A percentile compares a stretch with the other conserved stretches of the same genome.
These are phyloP conservation scores for Cadophora sp. DNA, from an alignment of 2,329 filamentous ascomycete species.

Conservation along the genomic window DNA sequence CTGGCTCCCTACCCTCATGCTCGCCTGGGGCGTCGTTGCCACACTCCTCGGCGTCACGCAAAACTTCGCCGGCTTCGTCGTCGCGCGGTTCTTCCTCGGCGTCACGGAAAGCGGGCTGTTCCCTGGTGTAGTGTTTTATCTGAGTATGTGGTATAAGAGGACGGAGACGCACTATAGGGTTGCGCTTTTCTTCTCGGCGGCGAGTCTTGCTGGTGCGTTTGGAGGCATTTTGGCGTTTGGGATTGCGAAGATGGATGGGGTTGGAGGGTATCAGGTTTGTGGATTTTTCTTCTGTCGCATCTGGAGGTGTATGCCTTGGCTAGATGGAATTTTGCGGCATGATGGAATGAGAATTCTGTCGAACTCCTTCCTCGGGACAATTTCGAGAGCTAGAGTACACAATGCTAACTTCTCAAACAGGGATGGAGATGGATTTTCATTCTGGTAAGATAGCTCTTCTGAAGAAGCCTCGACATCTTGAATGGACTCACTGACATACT, in stretches of 20 bases:
- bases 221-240: slow-evolving; percentile 53
- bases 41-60: slow-evolving; percentile 58
- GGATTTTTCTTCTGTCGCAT: background rate
- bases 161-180: slow-evolving; percentile 8
- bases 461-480: background rate
- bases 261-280: slow-evolving; percentile 44
- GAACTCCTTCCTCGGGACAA: no score
- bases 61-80: slow-evolving; percentile 57
- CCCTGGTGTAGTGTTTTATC: slow-evolving; percentile 59
- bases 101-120: slow-evolving; percentile 61
- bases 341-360: no score
- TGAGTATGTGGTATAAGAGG: slow-evolving; percentile 51
- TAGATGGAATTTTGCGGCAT: background rate
- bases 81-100: slow-evolving; percentile 61
- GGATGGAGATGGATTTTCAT: slow-evolving; percentile 53
- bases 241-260: slow-evolving; percentile 54
- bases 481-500: background rate
- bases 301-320: no score
- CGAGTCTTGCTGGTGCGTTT: slow-evolving; percentile 51
- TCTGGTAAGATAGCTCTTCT: slow-evolving; percentile 37
- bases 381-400: no score
- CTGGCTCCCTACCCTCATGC: slow-evolving; percentile 64
- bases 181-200: slow-evolving; percentile 46
- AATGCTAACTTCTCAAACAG: slow-evolving; percentile 20
- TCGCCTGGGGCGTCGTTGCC: slow-evolving; percentile 61